These are phyloP conservation scores for Panaeolus cyanescens DNA, from an alignment of 768 basidiomycete genomes.

Conservation along the genomic window DNA sequence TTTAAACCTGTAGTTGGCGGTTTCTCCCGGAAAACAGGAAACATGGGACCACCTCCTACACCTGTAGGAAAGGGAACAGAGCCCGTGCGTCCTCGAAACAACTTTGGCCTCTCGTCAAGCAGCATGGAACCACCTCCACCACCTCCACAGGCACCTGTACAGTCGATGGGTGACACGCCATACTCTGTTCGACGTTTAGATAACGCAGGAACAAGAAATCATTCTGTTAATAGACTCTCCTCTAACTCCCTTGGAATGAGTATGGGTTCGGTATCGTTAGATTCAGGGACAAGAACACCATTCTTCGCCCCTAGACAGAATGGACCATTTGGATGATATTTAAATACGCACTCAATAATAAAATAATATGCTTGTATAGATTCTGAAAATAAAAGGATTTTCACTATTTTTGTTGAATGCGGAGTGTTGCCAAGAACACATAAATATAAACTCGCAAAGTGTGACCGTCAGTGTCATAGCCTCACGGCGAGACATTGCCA, in stretches of 20 bases:
- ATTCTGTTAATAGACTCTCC: not conserved
- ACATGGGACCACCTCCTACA: slow-evolving; percentile 57
- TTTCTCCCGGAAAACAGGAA: not conserved
- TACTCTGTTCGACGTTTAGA: not conserved
- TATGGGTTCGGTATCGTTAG: slow-evolving; percentile 1
- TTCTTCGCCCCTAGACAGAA: slow-evolving; percentile 40
- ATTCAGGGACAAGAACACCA: slow-evolving; percentile 40
- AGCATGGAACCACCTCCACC: not conserved
- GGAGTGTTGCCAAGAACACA: not conserved
- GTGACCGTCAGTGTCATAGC: not conserved
- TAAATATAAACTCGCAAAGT: not conserved
- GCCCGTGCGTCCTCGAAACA: not conserved
- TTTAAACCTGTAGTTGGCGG: slow-evolving; percentile 16
- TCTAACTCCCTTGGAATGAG: not conserved
- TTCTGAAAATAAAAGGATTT: too few species aligned
- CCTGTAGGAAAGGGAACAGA: slow-evolving; percentile 24
- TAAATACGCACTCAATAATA: too few species aligned
- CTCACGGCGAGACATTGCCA: slow-evolving; percentile 4
- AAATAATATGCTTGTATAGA: too few species aligned
- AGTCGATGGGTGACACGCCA: not conserved
- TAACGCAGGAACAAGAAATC: not conserved
- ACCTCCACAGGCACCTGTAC: not conserved
- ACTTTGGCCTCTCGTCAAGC: not conserved
- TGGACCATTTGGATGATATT: slow-evolving; percentile 18
- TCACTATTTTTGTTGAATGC: not conserved